Evolutionary conservation across 345 rosid genomes (phyloP).

Genomic region (Raphanus sativus): DNA sequence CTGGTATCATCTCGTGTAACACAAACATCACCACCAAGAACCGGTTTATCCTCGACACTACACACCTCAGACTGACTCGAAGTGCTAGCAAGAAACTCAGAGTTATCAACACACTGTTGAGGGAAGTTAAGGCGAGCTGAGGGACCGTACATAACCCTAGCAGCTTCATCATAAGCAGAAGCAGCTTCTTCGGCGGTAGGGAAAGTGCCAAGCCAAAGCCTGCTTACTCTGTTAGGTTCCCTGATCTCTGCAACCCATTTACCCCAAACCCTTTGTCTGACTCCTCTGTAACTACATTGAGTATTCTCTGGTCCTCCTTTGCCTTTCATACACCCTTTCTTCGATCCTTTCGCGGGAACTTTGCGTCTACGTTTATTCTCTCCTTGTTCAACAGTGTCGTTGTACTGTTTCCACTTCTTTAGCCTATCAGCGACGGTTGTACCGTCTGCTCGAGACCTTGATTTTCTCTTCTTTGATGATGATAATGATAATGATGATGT

Average conservation of each 20-base stretch:
- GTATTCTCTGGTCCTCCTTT: slow-evolving; percentile 86
- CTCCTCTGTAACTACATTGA: slow-evolving; percentile 65
- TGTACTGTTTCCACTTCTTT: slow-evolving; percentile 62
- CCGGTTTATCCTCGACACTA: slow-evolving; percentile 34
- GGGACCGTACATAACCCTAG: slow-evolving; percentile 64
- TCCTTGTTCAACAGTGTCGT: slow-evolving; percentile 26
- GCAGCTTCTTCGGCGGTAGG: slow-evolving; percentile 77
- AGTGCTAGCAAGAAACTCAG: slow-evolving; percentile 31
- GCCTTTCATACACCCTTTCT: slow-evolving; percentile 90
- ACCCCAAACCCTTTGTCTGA: slow-evolving; percentile 94
- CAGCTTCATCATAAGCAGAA: slow-evolving; percentile 75
- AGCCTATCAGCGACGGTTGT: slow-evolving; percentile 52
- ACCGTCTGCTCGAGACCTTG: slow-evolving; percentile 44
- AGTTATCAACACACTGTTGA: slow-evolving; percentile 16
- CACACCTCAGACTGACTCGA: slow-evolving; percentile 54
- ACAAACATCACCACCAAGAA: background rate
- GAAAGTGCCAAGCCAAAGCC: slow-evolving; percentile 92
- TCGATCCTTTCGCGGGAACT: slow-evolving; percentile 73
- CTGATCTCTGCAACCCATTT: slow-evolving; percentile 93
- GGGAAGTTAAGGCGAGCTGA: slow-evolving; percentile 66
- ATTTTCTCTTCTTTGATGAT: slow-evolving; percentile 52
- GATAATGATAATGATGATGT: too few relatives aligned
- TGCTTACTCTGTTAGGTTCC: slow-evolving; percentile 60
- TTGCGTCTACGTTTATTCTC: slow-evolving; percentile 37
- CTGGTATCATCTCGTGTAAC: too few relatives aligned